phyloP scores from a whole-genome alignment of 352 stramenopile genomes.

The Phytophthora fragariaefolia region DNA sequence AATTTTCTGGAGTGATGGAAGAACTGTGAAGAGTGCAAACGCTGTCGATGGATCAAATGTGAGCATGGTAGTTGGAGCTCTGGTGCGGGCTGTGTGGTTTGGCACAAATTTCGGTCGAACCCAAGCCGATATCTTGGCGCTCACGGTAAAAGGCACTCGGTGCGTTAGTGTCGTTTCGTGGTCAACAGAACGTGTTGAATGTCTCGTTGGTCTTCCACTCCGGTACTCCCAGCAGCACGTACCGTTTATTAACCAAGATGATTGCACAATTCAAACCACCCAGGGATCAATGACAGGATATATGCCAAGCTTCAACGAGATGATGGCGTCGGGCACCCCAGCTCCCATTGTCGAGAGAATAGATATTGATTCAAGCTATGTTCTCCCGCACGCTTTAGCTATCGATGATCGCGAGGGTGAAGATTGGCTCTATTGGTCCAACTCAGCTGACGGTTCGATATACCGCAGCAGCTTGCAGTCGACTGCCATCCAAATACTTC shows the following conservation, averaged over 20 bases:
- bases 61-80: conserved; percentile 43
- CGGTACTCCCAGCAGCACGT: conserved; percentile 25
- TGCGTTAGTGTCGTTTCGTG: conserved; percentile 58
- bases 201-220: conserved; percentile 55
- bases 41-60: conserved; percentile 23
- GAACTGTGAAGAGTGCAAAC: conserved; percentile 44
- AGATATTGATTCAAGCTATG: conserved; percentile 38
- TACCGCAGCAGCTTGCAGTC: conserved; percentile 64
- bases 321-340: conserved; percentile 48
- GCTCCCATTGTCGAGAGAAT: conserved; percentile 63
- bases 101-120: conserved; percentile 60
- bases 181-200: conserved; percentile 54
- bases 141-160: conserved; percentile 46
- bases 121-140: conserved; percentile 37
- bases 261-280: conserved; percentile 62
- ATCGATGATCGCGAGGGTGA: conserved; percentile 42
- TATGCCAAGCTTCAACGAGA: conserved; percentile 55
- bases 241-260: conserved; percentile 33
- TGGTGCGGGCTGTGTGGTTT: conserved; percentile 56
- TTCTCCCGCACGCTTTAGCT: conserved; percentile 57
- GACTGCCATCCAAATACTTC: conserved; percentile 50
- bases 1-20: conserved; percentile 71
- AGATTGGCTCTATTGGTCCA: conserved; percentile 77
- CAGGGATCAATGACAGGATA: conserved; percentile 56
- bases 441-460: conserved; percentile 64